These are phyloP conservation scores for Amphichorda felina DNA, from an alignment of 2,329 filamentous ascomycete genomes.

Conservation along the genomic window DNA sequence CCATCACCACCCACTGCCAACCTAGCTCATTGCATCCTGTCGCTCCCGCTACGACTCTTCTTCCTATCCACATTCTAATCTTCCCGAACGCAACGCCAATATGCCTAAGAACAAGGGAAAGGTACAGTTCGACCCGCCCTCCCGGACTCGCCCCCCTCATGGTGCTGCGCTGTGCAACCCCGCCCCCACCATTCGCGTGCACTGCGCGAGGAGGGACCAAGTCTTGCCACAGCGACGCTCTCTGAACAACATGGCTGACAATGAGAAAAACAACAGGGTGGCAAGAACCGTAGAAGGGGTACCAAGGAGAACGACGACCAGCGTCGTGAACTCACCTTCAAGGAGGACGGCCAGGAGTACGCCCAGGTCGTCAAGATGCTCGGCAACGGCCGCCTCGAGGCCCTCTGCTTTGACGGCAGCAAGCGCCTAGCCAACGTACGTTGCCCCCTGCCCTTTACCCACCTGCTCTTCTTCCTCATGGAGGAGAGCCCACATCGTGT, in stretches of 20 bases:
- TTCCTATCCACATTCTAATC: background rate
- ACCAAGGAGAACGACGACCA: constrained; percentile 99
- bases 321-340: constrained; percentile 97
- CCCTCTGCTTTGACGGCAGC: constrained; percentile 82
- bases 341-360: constrained; percentile 82
- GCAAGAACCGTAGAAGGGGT: constrained; percentile 95
- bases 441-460: constrained; percentile 4
- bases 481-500: background rate
- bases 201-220: background rate
- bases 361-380: constrained; percentile 69
- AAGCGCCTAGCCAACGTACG: constrained; percentile 29
- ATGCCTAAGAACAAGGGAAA: constrained; percentile 99
- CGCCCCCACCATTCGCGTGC: constrained; percentile 5
- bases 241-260: constrained; percentile 1
- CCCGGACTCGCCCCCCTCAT: constrained; percentile 3
- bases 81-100: constrained; percentile 7
- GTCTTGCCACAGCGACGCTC: no score
- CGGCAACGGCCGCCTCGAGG: constrained; percentile 87
- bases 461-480: background rate
- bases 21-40: background rate
- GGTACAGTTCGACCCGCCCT: constrained; percentile 39
- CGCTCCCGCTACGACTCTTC: background rate
- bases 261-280: constrained; percentile 50
- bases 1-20: background rate
- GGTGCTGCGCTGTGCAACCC: constrained; percentile 3